phyloP scores from a whole-genome alignment of 1,284 basidiomycete species.

The Austroboletus novae-zelandiae region DNA sequence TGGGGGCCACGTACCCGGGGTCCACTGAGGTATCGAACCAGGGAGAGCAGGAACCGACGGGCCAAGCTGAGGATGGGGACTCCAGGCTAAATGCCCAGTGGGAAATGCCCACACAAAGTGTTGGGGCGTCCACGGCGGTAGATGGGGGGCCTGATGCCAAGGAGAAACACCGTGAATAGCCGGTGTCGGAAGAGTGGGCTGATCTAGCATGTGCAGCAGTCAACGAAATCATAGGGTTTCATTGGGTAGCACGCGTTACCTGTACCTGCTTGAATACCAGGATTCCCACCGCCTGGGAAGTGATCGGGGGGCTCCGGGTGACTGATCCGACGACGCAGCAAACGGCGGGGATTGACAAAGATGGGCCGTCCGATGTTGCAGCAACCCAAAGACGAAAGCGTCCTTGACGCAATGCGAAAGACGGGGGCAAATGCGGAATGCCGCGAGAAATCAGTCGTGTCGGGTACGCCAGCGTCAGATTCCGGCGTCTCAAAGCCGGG shows the following conservation, averaged over 20 bases:
- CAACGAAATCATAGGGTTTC: background rate
- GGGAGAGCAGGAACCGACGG: slow-evolving; percentile 22
- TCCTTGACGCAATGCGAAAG: slow-evolving; percentile 5
- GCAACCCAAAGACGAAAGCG: slow-evolving; percentile 1
- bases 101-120: slow-evolving; percentile 26
- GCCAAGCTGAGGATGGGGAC: slow-evolving; percentile 27
- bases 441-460: slow-evolving; percentile 13
- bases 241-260: slow-evolving; percentile 14
- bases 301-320: slow-evolving; percentile 7
- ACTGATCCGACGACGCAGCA: slow-evolving; percentile 7
- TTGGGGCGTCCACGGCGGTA: slow-evolving; percentile 21
- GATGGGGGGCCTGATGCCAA: slow-evolving; percentile 1
- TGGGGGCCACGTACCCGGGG: slow-evolving; percentile 32
- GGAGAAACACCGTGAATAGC: background rate
- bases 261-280: slow-evolving; percentile 13
- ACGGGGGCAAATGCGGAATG: slow-evolving; percentile 23
- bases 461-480: slow-evolving; percentile 1
- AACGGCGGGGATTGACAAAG: slow-evolving; percentile 12
- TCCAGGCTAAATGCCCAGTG: slow-evolving; percentile 29
- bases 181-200: slow-evolving; percentile 1
- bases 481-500: slow-evolving; percentile 17
- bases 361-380: slow-evolving; percentile 11
- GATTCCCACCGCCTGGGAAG: slow-evolving; percentile 20
- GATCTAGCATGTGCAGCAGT: slow-evolving; percentile 12
- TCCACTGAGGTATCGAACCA: slow-evolving; percentile 31